Evolutionary conservation across 2,329 filamentous ascomycete genomes (phyloP).

Genomic region (Microsporum audouinii): DNA sequence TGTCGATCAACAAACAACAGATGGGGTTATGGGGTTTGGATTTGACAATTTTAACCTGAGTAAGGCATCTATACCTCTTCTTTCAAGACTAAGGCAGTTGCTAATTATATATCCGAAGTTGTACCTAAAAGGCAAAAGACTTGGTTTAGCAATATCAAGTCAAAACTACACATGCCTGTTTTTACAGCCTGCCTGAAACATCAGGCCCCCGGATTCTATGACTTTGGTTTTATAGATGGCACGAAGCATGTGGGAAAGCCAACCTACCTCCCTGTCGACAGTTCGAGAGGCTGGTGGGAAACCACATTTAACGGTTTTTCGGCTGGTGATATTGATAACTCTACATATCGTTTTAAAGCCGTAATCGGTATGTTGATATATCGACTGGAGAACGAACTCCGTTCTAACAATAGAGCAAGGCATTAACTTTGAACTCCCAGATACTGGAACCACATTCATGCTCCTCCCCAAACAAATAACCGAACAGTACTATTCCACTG

Average conservation of each 20-base stretch:
- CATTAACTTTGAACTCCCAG: constrained; percentile 20
- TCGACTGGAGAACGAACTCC: background rate
- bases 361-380: background rate
- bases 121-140: constrained; percentile 45
- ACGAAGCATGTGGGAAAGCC: constrained; percentile 53
- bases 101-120: constrained; percentile 6
- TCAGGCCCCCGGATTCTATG: constrained; percentile 52
- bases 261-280: constrained; percentile 51
- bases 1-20: constrained; percentile 40
- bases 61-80: constrained; percentile 4
- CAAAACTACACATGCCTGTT: constrained; percentile 49
- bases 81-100: background rate
- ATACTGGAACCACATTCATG: constrained; percentile 58
- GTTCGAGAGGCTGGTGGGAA: constrained; percentile 56
- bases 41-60: constrained; percentile 49
- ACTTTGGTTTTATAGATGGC: constrained; percentile 60
- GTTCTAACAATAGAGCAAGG: background rate
- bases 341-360: constrained; percentile 4
- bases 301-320: constrained; percentile 47
- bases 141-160: constrained; percentile 60
- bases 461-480: constrained; percentile 47
- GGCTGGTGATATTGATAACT: constrained; percentile 33
- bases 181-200: constrained; percentile 60
- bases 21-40: constrained; percentile 50
- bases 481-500: constrained; percentile 47